A percentile compares a stretch with the other conserved stretches of the same genome.
Evolutionary conservation across 495 filamentous ascomycete species (phyloP).

Genomic region (Neurospora sp.): DNA sequence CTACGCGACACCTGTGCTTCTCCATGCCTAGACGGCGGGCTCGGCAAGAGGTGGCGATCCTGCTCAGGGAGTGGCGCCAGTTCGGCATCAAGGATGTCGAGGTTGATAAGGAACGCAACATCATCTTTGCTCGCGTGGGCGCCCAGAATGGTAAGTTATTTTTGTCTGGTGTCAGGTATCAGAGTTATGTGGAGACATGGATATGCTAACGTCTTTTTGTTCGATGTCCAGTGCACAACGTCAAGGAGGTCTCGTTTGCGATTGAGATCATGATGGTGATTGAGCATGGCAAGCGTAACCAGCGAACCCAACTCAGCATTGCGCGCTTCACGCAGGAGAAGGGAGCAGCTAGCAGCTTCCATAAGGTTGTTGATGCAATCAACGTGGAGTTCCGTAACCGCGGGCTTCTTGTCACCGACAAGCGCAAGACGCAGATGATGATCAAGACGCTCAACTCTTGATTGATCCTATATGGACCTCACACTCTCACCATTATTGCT

Average conservation of each 20-base stretch:
- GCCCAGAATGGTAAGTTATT: conserved; percentile 60
- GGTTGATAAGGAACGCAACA: conserved; percentile 60
- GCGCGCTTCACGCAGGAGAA: conserved; percentile 79
- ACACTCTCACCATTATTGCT: neutral
- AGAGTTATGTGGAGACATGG: neutral
- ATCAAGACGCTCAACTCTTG: conserved; percentile 43
- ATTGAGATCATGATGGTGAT: conserved; percentile 77
- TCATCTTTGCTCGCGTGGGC: conserved; percentile 66
- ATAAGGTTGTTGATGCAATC: conserved; percentile 68
- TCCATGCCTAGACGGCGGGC: conserved; percentile 54
- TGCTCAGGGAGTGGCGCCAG: conserved; percentile 68
- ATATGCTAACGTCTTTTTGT: conserved; percentile 13
- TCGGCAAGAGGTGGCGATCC: conserved; percentile 59
- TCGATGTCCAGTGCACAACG: conserved; percentile 46
- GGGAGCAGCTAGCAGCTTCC: conserved; percentile 78
- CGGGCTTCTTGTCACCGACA: conserved; percentile 58
- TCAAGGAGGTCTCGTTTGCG: conserved; percentile 72
- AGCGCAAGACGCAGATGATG: conserved; percentile 59
- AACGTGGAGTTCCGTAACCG: conserved; percentile 46
- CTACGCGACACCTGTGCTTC: conserved; percentile 62
- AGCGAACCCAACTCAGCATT: conserved; percentile 55
- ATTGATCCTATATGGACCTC: neutral
- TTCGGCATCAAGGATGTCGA: conserved; percentile 69
- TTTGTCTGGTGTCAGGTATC: neutral
- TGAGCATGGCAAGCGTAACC: conserved; percentile 49